phyloP scores from a whole-genome alignment of 805 yeast genomes.

The Starmerella gropengiesseri region DNA sequence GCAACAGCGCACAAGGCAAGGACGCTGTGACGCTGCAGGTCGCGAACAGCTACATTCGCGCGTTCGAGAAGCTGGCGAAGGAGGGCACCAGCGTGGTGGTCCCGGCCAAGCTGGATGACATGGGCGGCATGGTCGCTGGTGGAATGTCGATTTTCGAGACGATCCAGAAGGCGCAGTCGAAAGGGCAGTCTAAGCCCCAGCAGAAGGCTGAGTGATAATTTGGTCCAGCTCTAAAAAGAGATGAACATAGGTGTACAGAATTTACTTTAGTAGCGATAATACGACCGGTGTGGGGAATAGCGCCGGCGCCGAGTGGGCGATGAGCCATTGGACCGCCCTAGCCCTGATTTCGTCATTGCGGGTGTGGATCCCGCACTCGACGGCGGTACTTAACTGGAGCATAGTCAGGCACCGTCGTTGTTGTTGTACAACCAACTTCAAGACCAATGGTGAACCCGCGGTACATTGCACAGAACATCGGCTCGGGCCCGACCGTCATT shows the following conservation, averaged over 20 bases:
- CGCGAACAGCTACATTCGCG: constrained; percentile 74
- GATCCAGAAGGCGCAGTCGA: constrained; percentile 27
- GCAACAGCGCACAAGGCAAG: constrained; percentile 54
- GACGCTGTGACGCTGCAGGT: constrained; percentile 71
- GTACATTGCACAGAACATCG: constrained; percentile 20
- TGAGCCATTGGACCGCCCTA: too few relatives aligned
- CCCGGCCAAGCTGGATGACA: constrained; percentile 65
- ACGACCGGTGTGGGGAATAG: too few relatives aligned
- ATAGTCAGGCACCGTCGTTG: background rate
- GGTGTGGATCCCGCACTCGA: too few relatives aligned
- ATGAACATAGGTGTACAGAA: too few relatives aligned
- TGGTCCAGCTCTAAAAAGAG: too few relatives aligned
- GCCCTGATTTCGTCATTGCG: too few relatives aligned
- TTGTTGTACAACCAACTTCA: background rate
- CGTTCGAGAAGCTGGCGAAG: constrained; percentile 73
- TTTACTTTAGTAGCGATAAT: too few relatives aligned
- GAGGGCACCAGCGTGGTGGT: constrained; percentile 67
- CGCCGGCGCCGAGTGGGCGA: too few relatives aligned
- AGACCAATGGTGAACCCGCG: constrained; percentile 21
- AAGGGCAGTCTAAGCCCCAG: too few relatives aligned
- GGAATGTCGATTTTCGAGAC: constrained; percentile 63
- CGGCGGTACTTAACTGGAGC: too few relatives aligned
- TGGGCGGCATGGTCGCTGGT: constrained; percentile 62
- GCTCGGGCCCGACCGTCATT: constrained; percentile 21
- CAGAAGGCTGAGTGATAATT: too few relatives aligned